Conservation (phyloP, 352 stramenopile species). For the Phytophthora litchii region DNA sequence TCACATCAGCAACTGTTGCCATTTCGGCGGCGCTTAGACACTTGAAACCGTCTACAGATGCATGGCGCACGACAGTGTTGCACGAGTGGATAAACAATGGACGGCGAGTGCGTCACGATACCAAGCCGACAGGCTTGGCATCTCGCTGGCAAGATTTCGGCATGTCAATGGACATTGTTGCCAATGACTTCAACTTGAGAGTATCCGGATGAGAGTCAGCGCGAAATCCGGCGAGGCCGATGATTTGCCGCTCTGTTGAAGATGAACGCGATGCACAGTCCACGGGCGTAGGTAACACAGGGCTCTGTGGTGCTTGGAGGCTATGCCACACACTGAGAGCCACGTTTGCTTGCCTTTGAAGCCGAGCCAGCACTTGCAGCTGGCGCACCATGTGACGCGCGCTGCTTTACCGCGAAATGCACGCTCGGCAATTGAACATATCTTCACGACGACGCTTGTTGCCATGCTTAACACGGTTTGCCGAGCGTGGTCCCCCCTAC, state of each 20-base stretch:
- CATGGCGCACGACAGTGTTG: conserved; percentile 4
- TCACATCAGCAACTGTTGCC: conserved; percentile 2
- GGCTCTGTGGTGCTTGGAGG: conserved; percentile 15
- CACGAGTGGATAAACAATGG: conserved; percentile 4
- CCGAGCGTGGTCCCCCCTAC: conserved; percentile 15
- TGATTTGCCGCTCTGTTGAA: conserved; percentile 24
- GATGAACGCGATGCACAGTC: conserved; percentile 15
- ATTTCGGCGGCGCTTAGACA: conserved; percentile 2
- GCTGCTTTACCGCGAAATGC: conserved; percentile 4
- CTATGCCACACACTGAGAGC: background rate
- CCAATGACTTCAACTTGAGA: conserved; percentile 28
- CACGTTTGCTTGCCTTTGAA: conserved; percentile 14
- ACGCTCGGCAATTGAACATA: background rate
- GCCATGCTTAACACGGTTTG: conserved; percentile 3
- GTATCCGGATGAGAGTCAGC: conserved; percentile 36
- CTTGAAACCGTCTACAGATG: conserved; percentile 13
- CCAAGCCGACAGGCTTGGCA: conserved; percentile 10
- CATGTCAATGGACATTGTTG: background rate
- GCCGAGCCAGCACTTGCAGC: background rate
- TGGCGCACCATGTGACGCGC: conserved; percentile 2
- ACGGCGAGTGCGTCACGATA: conserved; percentile 10
- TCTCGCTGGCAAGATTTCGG: conserved; percentile 1
- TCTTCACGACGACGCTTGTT: background rate
- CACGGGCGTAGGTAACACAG: conserved; percentile 16
- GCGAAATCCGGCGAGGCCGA: background rate